Evolutionary conservation across 257 asterid species (phyloP), one percentile per base, ranked within the genome.

Genomic region (Salvia hispanica): DNA sequence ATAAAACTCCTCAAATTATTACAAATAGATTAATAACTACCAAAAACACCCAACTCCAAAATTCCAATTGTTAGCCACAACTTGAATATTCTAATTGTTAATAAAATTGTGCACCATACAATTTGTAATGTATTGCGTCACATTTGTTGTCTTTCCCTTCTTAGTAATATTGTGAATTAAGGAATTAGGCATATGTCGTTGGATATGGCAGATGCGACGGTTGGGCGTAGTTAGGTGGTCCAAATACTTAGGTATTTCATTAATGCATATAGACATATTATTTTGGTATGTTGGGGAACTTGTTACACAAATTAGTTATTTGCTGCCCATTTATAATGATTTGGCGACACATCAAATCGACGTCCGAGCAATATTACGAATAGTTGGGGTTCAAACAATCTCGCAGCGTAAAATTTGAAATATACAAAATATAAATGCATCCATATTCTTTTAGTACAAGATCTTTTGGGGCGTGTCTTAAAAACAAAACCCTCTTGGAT

Each of bases 181-280:
- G 28, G 34, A 58, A 58, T 36, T 36, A 7, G 63, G 63, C 5
- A 34, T n/a, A 11, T 34, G 46, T 58, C 12, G 44, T 58, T 58
- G 11, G n/a, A n/a, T 0, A 34, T 13, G 46, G 64, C 64, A 39
- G 14, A 59, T 39, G 50, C 7, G 25, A 4, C 11, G 14, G 39
- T 21, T 59, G 65, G 13, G 28, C 47, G 36, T 36, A 12, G 28
- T 9, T 59, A 37, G 46, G 34, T 59, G 64, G 64, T 58, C 64
- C 64, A 36, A 37, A 58, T 36, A 14, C 64, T 37, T 59, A 39
- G 50, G 65, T 39, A 50, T 39, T 37, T 9, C 50, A 59, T 59
- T 59, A 59, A 37, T 15, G 7, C 36, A 11, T 14, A 2, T 3
- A 59, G 1, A 9, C 14, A 31, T 36, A 25, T 15, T 4, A 40